Percentiles rank a stretch among this genome's conserved stretches.
These are phyloP conservation scores for Phyllosticta citriasiana DNA, from an alignment of 2,329 filamentous ascomycete species.

Conservation along the genomic window DNA sequence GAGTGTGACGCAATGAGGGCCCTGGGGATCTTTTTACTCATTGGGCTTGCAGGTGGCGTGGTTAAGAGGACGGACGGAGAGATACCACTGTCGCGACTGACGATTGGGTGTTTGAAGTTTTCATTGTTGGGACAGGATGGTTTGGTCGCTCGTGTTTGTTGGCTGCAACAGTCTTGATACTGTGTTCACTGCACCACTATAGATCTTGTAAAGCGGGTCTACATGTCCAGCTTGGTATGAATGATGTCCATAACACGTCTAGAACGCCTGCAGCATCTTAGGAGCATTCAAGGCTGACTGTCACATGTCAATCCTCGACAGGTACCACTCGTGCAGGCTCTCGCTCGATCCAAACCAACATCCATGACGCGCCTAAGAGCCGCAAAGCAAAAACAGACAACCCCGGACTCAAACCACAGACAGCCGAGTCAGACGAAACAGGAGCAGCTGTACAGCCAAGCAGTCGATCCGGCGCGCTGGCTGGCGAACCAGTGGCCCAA, in stretches of 20 bases:
- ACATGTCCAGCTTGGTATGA: neutral
- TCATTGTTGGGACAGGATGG: neutral
- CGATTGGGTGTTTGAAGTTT: neutral
- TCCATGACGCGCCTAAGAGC: neutral
- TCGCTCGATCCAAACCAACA: neutral
- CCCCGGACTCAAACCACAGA: neutral
- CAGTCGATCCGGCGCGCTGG: neutral
- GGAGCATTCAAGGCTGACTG: no score
- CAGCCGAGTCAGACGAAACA: neutral
- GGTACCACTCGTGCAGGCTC: neutral
- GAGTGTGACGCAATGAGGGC: neutral
- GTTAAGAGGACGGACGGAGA: neutral
- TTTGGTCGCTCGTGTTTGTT: neutral
- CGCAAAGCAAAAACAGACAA: neutral
- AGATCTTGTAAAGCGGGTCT: neutral
- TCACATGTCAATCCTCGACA: no score
- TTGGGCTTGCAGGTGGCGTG: neutral
- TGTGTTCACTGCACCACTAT: neutral
- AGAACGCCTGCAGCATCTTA: no score
- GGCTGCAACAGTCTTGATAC: neutral
- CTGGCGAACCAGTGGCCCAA: neutral
- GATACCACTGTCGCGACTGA: neutral
- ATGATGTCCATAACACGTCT: no score
- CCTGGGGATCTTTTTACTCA: neutral
- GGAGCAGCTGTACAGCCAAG: neutral